Conservation (phyloP, 495 filamentous ascomycete species). For the Xylaria castorea region DNA sequence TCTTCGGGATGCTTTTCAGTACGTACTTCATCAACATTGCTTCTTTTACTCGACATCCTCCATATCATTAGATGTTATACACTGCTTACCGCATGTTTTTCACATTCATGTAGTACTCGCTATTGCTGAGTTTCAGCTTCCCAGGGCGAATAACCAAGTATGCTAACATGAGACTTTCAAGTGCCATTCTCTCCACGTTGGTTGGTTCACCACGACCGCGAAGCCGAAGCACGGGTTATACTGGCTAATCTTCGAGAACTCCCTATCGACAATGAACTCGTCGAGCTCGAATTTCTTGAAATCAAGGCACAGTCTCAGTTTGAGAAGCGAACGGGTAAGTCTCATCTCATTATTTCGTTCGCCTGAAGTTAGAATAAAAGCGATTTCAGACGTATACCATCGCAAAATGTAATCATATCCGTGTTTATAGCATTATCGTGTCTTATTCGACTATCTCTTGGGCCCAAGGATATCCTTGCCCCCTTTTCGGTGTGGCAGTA, state of each 20-base stretch:
- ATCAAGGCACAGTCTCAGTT: constrained; percentile 82
- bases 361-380: not conserved
- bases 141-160: not conserved
- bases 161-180: constrained; percentile 31
- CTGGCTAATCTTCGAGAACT: constrained; percentile 71
- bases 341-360: not conserved
- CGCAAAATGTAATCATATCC: not conserved
- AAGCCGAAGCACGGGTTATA: constrained; percentile 71
- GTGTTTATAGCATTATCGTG: no score
- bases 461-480: not conserved
- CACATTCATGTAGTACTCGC: not conserved
- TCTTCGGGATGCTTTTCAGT: constrained; percentile 73
- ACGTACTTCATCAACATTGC: not conserved
- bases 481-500: not conserved
- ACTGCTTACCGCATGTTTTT: not conserved
- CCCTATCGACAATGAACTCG: constrained; percentile 63
- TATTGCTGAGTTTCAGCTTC: not conserved
- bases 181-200: constrained; percentile 84
- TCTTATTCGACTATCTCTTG: not conserved
- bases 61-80: not conserved
- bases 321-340: constrained; percentile 68
- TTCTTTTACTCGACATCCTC: not conserved
- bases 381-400: not conserved
- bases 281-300: constrained; percentile 80
- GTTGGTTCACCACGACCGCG: constrained; percentile 75